Conservation (phyloP, 1,139 yeast genomes). For the Sugiyamaella sp. region DNA sequence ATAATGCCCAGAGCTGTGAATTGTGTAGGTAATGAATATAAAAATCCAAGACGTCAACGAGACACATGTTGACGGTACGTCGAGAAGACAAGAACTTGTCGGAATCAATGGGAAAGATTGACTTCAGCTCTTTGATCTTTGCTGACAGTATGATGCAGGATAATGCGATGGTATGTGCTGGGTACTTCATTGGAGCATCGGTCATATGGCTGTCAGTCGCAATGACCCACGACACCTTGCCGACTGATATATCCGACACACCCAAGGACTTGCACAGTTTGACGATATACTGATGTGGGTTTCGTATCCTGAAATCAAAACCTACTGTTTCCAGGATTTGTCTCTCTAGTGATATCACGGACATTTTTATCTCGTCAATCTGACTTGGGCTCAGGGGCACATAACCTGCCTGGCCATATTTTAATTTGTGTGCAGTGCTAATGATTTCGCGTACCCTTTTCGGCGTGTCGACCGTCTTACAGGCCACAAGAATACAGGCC, state of each 20-base stretch:
- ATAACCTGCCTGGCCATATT: constrained; percentile 33
- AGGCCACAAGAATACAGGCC: constrained; percentile 76
- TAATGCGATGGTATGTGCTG: constrained; percentile 80
- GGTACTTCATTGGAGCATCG: constrained; percentile 67
- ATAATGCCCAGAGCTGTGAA: constrained; percentile 27
- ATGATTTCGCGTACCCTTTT: constrained; percentile 70
- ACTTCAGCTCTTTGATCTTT: constrained; percentile 39
- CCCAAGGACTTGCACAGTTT: constrained; percentile 63
- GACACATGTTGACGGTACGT: constrained; percentile 58
- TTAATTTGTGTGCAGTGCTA: constrained; percentile 29
- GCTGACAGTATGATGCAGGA: constrained; percentile 61
- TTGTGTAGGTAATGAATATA: constrained; percentile 35
- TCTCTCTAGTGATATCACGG: constrained; percentile 52
- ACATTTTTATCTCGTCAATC: constrained; percentile 29
- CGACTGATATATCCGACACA: constrained; percentile 34
- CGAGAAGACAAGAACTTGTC: constrained; percentile 31
- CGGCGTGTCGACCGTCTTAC: constrained; percentile 86
- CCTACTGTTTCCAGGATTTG: constrained; percentile 72
- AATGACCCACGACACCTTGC: constrained; percentile 67
- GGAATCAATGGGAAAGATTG: constrained; percentile 36
- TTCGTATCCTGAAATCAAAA: constrained; percentile 69
- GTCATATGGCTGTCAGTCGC: constrained; percentile 75
- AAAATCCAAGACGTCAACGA: constrained; percentile 63
- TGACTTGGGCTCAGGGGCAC: constrained; percentile 17
- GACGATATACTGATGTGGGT: constrained; percentile 69